Base-by-base conservation (phyloP, 2,329 filamentous ascomycete genomes). In the Aspergillus sp. region DNA sequence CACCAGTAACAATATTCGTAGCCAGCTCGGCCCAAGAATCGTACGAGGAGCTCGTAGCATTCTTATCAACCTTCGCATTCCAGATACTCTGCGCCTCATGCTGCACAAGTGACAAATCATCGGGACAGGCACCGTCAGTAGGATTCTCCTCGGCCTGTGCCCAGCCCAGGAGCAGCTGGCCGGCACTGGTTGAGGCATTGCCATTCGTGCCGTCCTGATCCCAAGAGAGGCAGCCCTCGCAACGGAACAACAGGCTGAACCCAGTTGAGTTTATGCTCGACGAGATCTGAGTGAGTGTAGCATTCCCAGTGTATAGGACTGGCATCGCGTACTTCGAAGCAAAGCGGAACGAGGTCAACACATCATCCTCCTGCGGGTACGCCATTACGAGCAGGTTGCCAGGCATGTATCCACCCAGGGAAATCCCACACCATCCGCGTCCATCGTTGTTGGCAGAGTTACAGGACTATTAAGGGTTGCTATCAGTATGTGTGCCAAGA, bases 271-370 rank as follows among this genome's bases (percentile, higher is more conserved):
- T 30, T 3, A 30, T 30, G 3, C 8, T 80, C 48, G 89, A 68
- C 47, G 82, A 11, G 82, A 81, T n/a, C 81, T 83, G 59, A 89
- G 82, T 61, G 85, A 81, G 0, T 36, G 78, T 84, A 8, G 86
- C 85, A 61, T 84, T 78, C 54, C 88, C 88, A 0, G 79, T 78
- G 71, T 89, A 89, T 30, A 81, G 65, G 0, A 78, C 77, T 0
- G 87, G 87, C 56, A 78, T 75, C 26, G 79, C 76, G 66, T 89
- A 89, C 47, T 84, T 85, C 53, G 77, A 78, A 3, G 83, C 79
- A 64, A 81, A 85, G 53, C 81, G 79, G 70, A 87, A 82, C 0
- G 83, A 82, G 85, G 32, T 82, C 72, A 48, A 88, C 75, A 30
- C 36, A 82, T 70, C 12, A 9, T 44, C 18, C 8, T 77, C 74